phyloP scores from a whole-genome alignment of 257 asterid species.

The Voacanga thouarsii region DNA sequence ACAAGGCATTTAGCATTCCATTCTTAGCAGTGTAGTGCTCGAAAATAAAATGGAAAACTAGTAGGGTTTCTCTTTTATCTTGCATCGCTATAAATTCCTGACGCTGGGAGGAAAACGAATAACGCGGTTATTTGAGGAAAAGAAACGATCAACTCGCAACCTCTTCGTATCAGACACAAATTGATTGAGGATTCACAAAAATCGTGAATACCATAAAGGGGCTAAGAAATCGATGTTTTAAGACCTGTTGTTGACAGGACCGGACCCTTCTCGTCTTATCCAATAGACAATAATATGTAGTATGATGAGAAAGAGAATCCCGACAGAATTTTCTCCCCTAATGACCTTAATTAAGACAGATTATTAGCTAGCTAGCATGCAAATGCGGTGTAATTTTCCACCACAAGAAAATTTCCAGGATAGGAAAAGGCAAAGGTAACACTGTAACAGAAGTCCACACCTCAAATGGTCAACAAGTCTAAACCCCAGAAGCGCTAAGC shows the following conservation, averaged over 20 bases:
- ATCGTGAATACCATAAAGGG: background rate
- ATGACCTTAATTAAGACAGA: too few species aligned
- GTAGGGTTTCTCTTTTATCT: background rate
- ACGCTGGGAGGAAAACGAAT: background rate
- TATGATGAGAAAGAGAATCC: too few species aligned
- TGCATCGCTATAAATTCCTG: background rate
- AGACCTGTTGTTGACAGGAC: background rate
- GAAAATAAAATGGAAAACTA: too few species aligned
- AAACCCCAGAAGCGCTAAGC: too few species aligned
- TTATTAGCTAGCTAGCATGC: too few species aligned
- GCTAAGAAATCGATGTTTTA: background rate
- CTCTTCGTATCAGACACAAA: background rate
- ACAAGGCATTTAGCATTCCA: background rate
- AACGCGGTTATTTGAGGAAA: background rate
- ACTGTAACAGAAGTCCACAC: background rate
- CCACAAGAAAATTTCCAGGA: background rate
- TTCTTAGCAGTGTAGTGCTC: too few species aligned
- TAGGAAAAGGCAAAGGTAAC: background rate
- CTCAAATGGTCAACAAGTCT: too few species aligned
- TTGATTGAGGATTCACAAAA: too few species aligned
- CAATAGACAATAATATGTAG: too few species aligned
- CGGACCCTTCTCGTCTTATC: too few species aligned
- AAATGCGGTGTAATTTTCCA: background rate
- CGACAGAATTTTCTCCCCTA: too few species aligned
- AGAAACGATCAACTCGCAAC: background rate